phyloP scores from a whole-genome alignment of 108 stramenopile genomes.

The Nitzschia sp. region DNA sequence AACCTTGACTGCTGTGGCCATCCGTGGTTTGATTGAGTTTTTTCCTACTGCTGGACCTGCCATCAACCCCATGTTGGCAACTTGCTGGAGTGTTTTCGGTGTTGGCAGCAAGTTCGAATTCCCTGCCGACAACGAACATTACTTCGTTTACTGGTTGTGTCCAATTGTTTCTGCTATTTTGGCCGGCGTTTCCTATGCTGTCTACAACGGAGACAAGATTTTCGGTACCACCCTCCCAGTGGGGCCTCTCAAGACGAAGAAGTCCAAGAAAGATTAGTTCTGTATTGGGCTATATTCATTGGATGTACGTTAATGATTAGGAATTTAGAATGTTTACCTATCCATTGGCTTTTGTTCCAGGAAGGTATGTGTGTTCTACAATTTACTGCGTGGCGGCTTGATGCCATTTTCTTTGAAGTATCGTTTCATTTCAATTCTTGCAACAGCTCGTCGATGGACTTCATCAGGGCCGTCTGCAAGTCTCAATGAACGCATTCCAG shows the following conservation, averaged over 20 bases:
- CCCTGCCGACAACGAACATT: slow-evolving; percentile 63
- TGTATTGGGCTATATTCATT: background rate
- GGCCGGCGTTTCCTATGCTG: slow-evolving; percentile 62
- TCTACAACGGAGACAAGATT: slow-evolving; percentile 73
- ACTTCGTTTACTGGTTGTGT: slow-evolving; percentile 85
- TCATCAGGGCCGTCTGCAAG: slow-evolving; percentile 98
- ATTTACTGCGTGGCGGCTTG: background rate
- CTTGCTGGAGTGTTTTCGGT: slow-evolving; percentile 73
- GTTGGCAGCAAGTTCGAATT: slow-evolving; percentile 52
- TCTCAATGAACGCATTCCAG: slow-evolving; percentile 80
- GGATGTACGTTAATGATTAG: background rate
- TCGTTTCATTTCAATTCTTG: slow-evolving; percentile 60
- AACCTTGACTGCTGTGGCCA: slow-evolving; percentile 75
- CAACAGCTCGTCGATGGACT: slow-evolving; percentile 82
- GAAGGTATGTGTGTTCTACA: background rate
- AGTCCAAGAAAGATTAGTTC: slow-evolving; percentile 28
- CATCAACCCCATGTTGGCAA: slow-evolving; percentile 90
- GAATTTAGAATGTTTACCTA: background rate
- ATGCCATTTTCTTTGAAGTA: slow-evolving; percentile 1
- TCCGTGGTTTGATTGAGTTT: slow-evolving; percentile 80
- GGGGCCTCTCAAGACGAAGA: slow-evolving; percentile 61
- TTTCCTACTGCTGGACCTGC: slow-evolving; percentile 86
- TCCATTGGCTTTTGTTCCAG: background rate
- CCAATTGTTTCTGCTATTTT: slow-evolving; percentile 64
- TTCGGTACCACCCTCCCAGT: slow-evolving; percentile 69